Evolutionary conservation across 768 basidiomycete species (phyloP).

Genomic region (Crepidotus variabilis): DNA sequence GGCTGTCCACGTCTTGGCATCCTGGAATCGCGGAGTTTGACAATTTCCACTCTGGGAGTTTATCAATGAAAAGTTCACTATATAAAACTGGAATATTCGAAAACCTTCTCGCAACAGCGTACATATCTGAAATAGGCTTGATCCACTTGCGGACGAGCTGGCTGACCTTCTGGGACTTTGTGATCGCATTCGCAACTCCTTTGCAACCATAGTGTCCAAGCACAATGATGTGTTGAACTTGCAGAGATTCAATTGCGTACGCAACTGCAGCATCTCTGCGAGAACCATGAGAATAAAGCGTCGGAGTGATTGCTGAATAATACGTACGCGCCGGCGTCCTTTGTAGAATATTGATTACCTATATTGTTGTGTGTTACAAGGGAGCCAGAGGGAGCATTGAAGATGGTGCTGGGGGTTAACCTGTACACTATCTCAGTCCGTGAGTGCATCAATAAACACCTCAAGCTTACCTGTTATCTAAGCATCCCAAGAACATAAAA

Average conservation of each 20-base stretch:
- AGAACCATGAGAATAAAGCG: background rate
- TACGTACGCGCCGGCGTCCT: constrained; percentile 31
- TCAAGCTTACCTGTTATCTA: constrained; percentile 26
- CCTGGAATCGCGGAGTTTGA: constrained; percentile 27
- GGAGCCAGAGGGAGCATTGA: constrained; percentile 29
- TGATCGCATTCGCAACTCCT: constrained; percentile 29
- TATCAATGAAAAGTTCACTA: background rate
- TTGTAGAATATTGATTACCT: constrained; percentile 30
- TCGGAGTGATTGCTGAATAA: background rate
- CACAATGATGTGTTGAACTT: constrained; percentile 34
- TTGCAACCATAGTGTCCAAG: constrained; percentile 37
- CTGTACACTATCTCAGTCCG: constrained; percentile 9
- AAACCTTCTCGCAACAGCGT: constrained; percentile 28
- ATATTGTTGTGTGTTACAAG: constrained; percentile 30
- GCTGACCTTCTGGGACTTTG: constrained; percentile 16
- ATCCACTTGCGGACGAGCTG: constrained; percentile 27
- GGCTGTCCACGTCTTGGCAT: constrained; percentile 25
- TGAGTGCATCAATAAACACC: background rate
- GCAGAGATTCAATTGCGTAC: constrained; percentile 29
- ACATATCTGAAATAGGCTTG: constrained; percentile 28
- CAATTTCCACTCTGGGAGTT: constrained; percentile 27
- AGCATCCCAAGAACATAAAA: constrained; percentile 35
- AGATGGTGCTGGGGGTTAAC: constrained; percentile 26
- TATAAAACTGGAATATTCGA: background rate
- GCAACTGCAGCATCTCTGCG: constrained; percentile 29